A percentile compares a stretch with the other conserved stretches of the same genome.
Conservation (phyloP, 352 stramenopile genomes). For the Pythium pectinolyticum region DNA sequence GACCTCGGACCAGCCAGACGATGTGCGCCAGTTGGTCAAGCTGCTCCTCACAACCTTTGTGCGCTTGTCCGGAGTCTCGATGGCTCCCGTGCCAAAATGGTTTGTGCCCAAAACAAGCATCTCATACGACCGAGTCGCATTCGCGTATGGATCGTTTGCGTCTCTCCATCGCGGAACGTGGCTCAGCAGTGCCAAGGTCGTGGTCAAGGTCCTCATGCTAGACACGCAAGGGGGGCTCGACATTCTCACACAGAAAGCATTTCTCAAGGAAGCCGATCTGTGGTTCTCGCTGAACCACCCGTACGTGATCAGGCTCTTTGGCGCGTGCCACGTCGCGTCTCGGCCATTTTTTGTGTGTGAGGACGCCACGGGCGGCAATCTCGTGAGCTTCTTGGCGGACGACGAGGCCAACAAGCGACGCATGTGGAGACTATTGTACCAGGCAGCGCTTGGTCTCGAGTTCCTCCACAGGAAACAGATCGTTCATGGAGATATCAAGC, state of each 20-base stretch:
- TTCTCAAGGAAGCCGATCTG: conserved; percentile 69
- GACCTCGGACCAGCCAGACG: not conserved
- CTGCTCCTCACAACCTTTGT: not conserved
- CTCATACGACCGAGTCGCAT: not conserved
- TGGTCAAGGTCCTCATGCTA: not conserved
- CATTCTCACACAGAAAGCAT: not conserved
- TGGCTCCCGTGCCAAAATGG: not conserved
- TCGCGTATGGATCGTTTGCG: not conserved
- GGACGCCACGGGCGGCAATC: conserved; percentile 20
- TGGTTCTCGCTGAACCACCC: conserved; percentile 73
- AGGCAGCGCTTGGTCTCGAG: conserved; percentile 34
- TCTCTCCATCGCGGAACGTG: not conserved
- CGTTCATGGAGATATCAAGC: conserved; percentile 65
- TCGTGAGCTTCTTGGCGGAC: conserved; percentile 19
- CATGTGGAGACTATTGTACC: conserved; percentile 34
- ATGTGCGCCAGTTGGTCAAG: not conserved
- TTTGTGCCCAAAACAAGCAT: not conserved
- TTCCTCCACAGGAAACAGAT: conserved; percentile 40
- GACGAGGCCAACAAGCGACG: not conserved
- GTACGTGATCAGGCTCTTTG: not conserved
- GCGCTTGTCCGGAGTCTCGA: not conserved
- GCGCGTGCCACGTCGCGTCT: conserved; percentile 10
- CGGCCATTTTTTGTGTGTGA: conserved; percentile 29
- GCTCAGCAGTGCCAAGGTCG: not conserved
- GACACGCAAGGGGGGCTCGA: not conserved